Conservation (phyloP, 257 asterid genomes). For the Solanum lycopersicoides region DNA sequence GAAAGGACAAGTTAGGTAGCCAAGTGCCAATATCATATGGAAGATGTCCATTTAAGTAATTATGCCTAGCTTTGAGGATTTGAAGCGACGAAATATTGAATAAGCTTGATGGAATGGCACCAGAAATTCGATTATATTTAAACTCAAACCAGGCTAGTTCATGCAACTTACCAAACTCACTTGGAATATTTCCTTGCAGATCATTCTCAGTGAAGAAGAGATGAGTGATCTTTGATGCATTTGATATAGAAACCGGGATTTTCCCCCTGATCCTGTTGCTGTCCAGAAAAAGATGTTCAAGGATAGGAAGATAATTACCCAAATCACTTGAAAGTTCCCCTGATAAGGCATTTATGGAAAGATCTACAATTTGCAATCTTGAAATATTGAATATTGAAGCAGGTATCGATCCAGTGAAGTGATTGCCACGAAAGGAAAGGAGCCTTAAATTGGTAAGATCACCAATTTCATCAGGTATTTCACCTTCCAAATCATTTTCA, state of each 20-base stretch:
- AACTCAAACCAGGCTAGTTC: constrained; percentile 19
- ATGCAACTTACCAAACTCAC: constrained; percentile 10
- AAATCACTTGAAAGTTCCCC: constrained; percentile 20
- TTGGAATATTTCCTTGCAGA: constrained; percentile 22
- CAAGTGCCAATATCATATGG: constrained; percentile 29
- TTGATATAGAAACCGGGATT: constrained; percentile 21
- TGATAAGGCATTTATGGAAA: constrained; percentile 15
- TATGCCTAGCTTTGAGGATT: constrained; percentile 14
- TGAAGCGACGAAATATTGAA: constrained; percentile 29
- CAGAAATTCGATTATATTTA: constrained; percentile 20
- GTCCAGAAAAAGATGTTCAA: constrained; percentile 17
- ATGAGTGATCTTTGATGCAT: constrained; percentile 17
- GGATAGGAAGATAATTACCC: constrained; percentile 16
- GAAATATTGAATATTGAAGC: constrained; percentile 28
- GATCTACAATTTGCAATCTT: constrained; percentile 11
- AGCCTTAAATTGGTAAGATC: constrained; percentile 5
- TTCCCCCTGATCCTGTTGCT: constrained; percentile 26
- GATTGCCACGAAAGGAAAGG: constrained; percentile 13
- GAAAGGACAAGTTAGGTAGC: constrained; percentile 35
- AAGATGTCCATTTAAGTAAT: constrained; percentile 23
- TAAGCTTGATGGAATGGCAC: constrained; percentile 13
- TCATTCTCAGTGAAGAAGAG: constrained; percentile 24
- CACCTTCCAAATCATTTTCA: constrained; percentile 20
- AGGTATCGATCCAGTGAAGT: constrained; percentile 19
- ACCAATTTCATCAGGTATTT: constrained; percentile 23